These are phyloP conservation scores for Colletotrichum neosansevieriae DNA, from an alignment of 2,329 filamentous ascomycete species.

Conservation along the genomic window DNA sequence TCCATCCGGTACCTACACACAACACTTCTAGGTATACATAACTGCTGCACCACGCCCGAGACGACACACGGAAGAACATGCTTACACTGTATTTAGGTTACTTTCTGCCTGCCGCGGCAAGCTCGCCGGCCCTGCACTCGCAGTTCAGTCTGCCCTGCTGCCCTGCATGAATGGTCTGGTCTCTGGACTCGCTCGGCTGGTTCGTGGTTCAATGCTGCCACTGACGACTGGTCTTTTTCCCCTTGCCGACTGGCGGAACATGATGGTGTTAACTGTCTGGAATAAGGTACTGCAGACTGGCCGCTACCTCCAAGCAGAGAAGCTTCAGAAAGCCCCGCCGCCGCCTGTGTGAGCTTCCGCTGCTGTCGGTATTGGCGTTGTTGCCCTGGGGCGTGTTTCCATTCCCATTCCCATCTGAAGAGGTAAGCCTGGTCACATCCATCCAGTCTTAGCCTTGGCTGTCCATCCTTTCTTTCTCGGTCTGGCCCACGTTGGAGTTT, in stretches of 20 bases:
- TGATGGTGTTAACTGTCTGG: conserved; percentile 13
- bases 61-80: background rate
- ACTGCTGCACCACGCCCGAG: background rate
- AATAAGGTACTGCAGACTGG: background rate
- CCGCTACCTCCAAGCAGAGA: background rate
- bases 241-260: conserved; percentile 33
- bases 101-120: conserved; percentile 32
- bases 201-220: conserved; percentile 26
- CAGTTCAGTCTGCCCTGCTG: background rate
- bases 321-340: background rate
- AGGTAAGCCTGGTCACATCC: background rate
- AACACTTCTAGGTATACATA: too few relatives aligned
- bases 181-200: background rate
- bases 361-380: background rate
- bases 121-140: background rate
- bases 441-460: conserved; percentile 26
- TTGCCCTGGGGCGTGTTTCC: conserved; percentile 22
- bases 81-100: background rate
- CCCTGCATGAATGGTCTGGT: conserved; percentile 16
- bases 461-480: conserved; percentile 37
- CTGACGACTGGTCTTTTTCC: conserved; percentile 27
- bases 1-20: conserved; percentile 13
- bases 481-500: conserved; percentile 36
- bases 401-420: conserved; percentile 25
- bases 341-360: background rate